A percentile compares a stretch with the other conserved stretches of the same genome.
phyloP scores from a whole-genome alignment of 495 filamentous ascomycete species.

The Bacidia rubella region DNA sequence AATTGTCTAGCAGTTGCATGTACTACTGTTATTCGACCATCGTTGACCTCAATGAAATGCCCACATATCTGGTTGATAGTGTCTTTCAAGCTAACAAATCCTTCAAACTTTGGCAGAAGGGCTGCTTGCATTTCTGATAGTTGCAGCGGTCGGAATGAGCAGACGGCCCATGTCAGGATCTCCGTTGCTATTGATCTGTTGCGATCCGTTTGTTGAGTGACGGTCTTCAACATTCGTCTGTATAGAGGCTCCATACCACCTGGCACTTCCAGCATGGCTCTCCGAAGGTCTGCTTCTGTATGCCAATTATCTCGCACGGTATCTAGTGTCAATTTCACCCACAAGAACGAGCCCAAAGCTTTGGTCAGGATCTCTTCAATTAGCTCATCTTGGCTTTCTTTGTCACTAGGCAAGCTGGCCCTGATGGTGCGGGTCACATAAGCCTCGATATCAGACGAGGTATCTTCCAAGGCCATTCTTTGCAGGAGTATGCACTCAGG shows the following conservation, averaged over 20 bases:
- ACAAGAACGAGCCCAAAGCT: slow-evolving; percentile 16
- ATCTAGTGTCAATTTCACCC: slow-evolving; percentile 24
- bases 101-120: not conserved
- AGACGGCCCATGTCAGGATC: slow-evolving; percentile 22
- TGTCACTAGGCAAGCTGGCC: slow-evolving; percentile 2
- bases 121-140: not conserved
- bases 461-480: slow-evolving; percentile 15
- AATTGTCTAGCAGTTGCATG: not conserved
- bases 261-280: slow-evolving; percentile 25
- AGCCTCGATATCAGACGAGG: slow-evolving; percentile 14
- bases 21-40: not conserved
- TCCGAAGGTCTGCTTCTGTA: slow-evolving; percentile 19
- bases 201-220: slow-evolving; percentile 15
- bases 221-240: slow-evolving; percentile 22
- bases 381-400: slow-evolving; percentile 1
- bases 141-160: not conserved
- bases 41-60: not conserved
- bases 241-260: slow-evolving; percentile 29
- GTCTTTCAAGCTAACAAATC: not conserved
- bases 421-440: slow-evolving; percentile 7
- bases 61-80: not conserved
- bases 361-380: slow-evolving; percentile 9
- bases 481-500: not conserved
- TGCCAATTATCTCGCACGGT: slow-evolving; percentile 19
- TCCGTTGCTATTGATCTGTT: slow-evolving; percentile 15